Evolutionary conservation across 2,329 filamentous ascomycete genomes (phyloP), one percentile per base, ranked within the genome.

Genomic region (Coniochaeta sp.): DNA sequence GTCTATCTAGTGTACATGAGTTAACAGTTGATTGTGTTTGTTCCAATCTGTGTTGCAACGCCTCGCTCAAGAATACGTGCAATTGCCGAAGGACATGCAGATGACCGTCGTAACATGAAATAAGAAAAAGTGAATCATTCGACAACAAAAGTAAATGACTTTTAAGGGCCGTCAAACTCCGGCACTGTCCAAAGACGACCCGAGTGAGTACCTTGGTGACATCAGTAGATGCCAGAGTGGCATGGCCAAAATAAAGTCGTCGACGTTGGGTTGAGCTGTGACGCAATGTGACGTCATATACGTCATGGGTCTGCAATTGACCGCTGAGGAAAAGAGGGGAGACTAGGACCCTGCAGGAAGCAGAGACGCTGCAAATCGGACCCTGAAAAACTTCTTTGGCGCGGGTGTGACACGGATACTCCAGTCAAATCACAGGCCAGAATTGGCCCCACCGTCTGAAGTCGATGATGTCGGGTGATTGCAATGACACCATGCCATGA

Each of bases 321-420:
- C 43, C 43, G 43, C 24, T 47, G 4, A 1, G 38, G 43, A n/a
- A 22, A 24, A 47, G n/a, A 47, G 43, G 43, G 43, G 43, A 24
- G 11, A 47, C n/a, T 6, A 57, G 54, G 64, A 62, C 64, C 64
- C 64, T 66, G 64, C 64, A 66, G 62, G 24, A 54, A 36, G 22
- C 57, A 40, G 52, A 52, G 44, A 43, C 61, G 58, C 61, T 60
- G 59, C 62, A 61, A 57, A n/a, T n/a, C 60, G 61, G 65, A 66
- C 64, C 64, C 63, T 65, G 64, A 61, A 61, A 31, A 52, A 28
- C 17, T 61, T 61, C n/a, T n/a, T 38, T 52, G 50, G 60, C 19
- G 60, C 62, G 61, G n/a, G n/a, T n/a, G 38, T 50, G 22, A 19
- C 28, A 14, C 33, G 26, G 52, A 50, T 59, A 34, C 57, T 44